Conservation (phyloP, 108 stramenopile genomes). For the Nitzschia sp. region DNA sequence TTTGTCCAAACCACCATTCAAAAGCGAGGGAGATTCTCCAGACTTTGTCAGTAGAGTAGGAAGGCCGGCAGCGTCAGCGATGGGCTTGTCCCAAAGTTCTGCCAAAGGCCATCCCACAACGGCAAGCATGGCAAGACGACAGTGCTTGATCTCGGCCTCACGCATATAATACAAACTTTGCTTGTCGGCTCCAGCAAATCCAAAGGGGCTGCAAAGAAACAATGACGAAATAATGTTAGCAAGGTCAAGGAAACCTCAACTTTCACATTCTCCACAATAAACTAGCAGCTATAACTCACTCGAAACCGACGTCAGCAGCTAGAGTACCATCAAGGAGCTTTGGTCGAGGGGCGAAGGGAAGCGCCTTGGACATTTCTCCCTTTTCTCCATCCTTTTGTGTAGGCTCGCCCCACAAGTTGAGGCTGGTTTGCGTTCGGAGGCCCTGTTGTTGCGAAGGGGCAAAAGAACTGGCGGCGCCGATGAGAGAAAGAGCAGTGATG, state of each 20-base stretch:
- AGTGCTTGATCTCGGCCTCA: conserved; percentile 88
- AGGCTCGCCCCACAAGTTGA: conserved; percentile 13
- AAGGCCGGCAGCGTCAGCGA: conserved; percentile 61
- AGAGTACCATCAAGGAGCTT: conserved; percentile 76
- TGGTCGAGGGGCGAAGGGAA: conserved; percentile 77
- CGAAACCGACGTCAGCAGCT: conserved; percentile 84
- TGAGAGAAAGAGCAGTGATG: conserved; percentile 20
- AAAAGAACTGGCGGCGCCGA: conserved; percentile 23
- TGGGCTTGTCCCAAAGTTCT: conserved; percentile 73
- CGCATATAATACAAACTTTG: conserved; percentile 70
- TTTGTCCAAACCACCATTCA: conserved; percentile 90
- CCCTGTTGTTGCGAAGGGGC: conserved; percentile 8
- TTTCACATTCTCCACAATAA: no score
- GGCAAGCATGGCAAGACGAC: conserved; percentile 87
- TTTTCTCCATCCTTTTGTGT: conserved; percentile 33
- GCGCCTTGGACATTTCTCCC: conserved; percentile 63
- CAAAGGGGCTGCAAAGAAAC: conserved; percentile 56
- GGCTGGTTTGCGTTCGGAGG: background rate
- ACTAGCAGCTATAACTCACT: no score
- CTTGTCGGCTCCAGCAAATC: conserved; percentile 68
- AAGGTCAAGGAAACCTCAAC: background rate
- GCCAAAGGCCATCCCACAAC: conserved; percentile 87
- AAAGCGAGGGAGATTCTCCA: conserved; percentile 73
- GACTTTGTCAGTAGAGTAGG: conserved; percentile 60
- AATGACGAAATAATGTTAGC: background rate